Percentiles rank a stretch among this genome's conserved stretches.
Conservation (phyloP, 345 rosid species). For the Hypericum androsaemum region DNA sequence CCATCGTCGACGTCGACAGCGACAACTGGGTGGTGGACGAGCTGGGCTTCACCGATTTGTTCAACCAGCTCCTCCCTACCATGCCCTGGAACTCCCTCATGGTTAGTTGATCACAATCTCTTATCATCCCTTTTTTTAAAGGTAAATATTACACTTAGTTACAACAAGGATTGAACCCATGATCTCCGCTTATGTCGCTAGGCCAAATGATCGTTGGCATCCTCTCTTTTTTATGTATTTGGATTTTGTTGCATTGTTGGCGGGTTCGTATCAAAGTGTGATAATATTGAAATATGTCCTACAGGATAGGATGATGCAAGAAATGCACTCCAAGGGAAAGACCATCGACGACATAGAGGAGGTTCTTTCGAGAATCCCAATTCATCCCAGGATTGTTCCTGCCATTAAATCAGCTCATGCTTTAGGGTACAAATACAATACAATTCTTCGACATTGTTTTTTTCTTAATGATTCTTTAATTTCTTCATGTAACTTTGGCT, state of each 20-base stretch:
- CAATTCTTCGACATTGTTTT: background rate
- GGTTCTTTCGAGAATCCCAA: no score
- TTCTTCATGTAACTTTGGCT: no score
- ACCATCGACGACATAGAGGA: no score
- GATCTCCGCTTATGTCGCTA: no score
- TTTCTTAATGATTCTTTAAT: no score
- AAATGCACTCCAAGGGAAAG: no score
- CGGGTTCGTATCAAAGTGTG: background rate
- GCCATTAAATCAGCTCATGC: no score
- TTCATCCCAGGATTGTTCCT: no score
- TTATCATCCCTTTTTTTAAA: background rate
- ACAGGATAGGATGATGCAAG: slow-evolving; percentile 69
- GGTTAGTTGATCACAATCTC: slow-evolving; percentile 15
- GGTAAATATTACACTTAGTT: no score
- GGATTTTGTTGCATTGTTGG: background rate
- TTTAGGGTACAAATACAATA: slow-evolving; percentile 61
- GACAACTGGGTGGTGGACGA: slow-evolving; percentile 22
- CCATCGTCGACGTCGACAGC: slow-evolving; percentile 20
- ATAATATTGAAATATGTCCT: background rate
- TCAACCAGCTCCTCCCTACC: slow-evolving; percentile 17
- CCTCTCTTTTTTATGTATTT: background rate
- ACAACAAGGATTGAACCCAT: no score
- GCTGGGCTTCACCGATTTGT: slow-evolving; percentile 10
- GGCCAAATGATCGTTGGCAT: no score
- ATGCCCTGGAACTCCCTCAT: slow-evolving; percentile 18